Evolutionary conservation across 192 early-diverging fungal species (phyloP).

Genomic region (Coemansia javaensis): DNA sequence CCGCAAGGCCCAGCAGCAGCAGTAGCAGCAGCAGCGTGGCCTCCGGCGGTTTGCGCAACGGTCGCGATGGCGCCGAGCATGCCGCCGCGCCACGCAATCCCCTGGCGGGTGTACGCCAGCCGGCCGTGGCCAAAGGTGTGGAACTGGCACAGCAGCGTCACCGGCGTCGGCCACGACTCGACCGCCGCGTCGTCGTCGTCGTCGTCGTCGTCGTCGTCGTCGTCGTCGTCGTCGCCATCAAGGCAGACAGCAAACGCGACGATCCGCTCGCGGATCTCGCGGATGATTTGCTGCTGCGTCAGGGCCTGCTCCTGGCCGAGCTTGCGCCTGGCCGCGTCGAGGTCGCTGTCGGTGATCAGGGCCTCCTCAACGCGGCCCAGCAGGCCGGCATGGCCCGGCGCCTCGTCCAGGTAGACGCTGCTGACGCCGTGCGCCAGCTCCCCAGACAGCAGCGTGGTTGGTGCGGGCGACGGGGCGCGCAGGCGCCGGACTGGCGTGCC

Average conservation of each 20-base stretch:
- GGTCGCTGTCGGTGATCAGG: constrained; percentile 24
- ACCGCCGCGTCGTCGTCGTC: neutral
- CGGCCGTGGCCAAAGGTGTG: constrained; percentile 34
- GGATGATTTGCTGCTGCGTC: constrained; percentile 43
- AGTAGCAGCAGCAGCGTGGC: neutral
- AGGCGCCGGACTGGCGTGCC: constrained; percentile 11
- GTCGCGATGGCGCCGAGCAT: constrained; percentile 22
- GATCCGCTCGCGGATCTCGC: constrained; percentile 30
- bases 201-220: neutral
- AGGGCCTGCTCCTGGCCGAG: constrained; percentile 24
- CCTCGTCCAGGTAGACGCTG: neutral
- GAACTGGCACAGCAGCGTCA: constrained; percentile 38
- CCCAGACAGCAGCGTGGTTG: neutral
- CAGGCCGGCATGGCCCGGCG: constrained; percentile 1
- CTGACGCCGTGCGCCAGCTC: neutral
- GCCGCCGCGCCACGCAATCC: constrained; percentile 19
- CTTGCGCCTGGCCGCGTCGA: constrained; percentile 30
- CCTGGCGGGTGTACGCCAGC: constrained; percentile 4
- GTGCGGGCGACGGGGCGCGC: constrained; percentile 1
- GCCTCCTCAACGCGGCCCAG: constrained; percentile 42
- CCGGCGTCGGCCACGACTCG: constrained; percentile 6
- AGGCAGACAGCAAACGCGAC: constrained; percentile 4
- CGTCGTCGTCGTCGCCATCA: neutral
- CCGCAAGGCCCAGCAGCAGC: neutral
- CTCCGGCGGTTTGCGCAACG: neutral